These are phyloP conservation scores for Phialocephala subalpina DNA, from an alignment of 2,329 filamentous ascomycete species.

Conservation along the genomic window DNA sequence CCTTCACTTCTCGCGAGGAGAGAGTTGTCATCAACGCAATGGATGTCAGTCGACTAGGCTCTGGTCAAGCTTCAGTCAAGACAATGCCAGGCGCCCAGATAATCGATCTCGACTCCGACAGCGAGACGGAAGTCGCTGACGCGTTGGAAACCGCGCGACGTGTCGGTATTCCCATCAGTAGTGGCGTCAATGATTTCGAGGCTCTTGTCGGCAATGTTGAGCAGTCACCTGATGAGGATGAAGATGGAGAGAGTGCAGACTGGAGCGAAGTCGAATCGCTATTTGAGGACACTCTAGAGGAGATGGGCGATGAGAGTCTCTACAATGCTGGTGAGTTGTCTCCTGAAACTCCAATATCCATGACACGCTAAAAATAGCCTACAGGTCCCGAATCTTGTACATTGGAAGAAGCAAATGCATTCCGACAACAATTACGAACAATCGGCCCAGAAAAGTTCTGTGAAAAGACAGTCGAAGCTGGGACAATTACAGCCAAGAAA, in stretches of 20 bases:
- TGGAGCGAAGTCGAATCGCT: slow-evolving; percentile 32
- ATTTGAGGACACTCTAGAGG: slow-evolving; percentile 53
- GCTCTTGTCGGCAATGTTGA: slow-evolving; percentile 14
- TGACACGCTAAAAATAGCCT: slow-evolving; percentile 36
- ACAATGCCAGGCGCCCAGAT: slow-evolving; percentile 18
- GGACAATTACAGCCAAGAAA: slow-evolving; percentile 79
- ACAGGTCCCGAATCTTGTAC: slow-evolving; percentile 56
- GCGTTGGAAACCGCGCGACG: slow-evolving; percentile 24
- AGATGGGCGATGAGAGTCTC: slow-evolving; percentile 55
- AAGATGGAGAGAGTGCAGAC: slow-evolving; percentile 33
- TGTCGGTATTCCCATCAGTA: slow-evolving; percentile 15
- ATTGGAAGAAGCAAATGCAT: slow-evolving; percentile 71
- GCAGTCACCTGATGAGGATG: slow-evolving; percentile 29
- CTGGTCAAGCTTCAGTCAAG: slow-evolving; percentile 19
- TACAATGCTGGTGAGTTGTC: slow-evolving; percentile 48
- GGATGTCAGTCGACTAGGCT: slow-evolving; percentile 21
- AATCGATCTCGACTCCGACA: slow-evolving; percentile 29
- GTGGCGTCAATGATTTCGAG: slow-evolving; percentile 13
- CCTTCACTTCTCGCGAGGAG: slow-evolving; percentile 10
- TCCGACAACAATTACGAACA: slow-evolving; percentile 75
- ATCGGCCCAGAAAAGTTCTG: slow-evolving; percentile 83
- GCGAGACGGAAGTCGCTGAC: slow-evolving; percentile 21
- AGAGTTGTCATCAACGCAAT: slow-evolving; percentile 18
- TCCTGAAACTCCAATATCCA: slow-evolving; percentile 27
- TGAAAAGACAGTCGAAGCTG: slow-evolving; percentile 72